phyloP scores from a whole-genome alignment of 2,329 filamentous ascomycete species.

The Drechslerella coelobrocha region DNA sequence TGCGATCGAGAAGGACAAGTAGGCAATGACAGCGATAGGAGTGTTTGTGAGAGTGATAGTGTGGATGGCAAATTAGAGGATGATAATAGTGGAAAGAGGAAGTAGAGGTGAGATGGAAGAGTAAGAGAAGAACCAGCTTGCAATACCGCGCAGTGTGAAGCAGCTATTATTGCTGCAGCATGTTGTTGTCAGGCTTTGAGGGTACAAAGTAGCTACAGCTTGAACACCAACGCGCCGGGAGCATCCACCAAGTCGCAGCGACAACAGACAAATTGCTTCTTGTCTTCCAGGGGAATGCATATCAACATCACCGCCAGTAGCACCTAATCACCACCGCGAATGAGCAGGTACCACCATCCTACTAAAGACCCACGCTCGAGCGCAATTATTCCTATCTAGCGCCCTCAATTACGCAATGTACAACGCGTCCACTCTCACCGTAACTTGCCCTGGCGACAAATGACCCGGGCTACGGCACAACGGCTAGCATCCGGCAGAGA shows the following conservation, averaged over 20 bases:
- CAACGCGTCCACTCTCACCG: constrained; percentile 39
- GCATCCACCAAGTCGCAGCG: not conserved
- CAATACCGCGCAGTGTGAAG: constrained; percentile 38
- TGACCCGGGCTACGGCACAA: constrained; percentile 6
- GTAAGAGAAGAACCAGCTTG: constrained; percentile 9
- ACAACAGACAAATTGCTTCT: not conserved
- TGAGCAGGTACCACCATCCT: too few species aligned
- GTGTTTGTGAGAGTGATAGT: constrained; percentile 6
- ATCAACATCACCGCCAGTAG: not conserved
- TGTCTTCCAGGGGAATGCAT: not conserved
- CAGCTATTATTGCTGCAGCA: not conserved
- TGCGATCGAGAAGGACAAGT: constrained; percentile 10
- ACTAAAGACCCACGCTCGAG: constrained; percentile 12
- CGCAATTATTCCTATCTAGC: constrained; percentile 17
- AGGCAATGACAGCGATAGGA: constrained; percentile 11
- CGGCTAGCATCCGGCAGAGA: constrained; percentile 8
- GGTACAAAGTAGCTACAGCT: too few species aligned
- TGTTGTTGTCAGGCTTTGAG: not conserved
- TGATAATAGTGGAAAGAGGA: not conserved
- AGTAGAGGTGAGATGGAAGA: not conserved
- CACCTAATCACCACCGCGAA: not conserved
- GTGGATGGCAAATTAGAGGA: not conserved
- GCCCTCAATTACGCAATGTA: constrained; percentile 31
- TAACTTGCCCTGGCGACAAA: constrained; percentile 1
- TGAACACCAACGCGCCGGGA: too few species aligned